Evolutionary conservation across 345 rosid species (phyloP).

Genomic region (Eutrema heterophyllum): DNA sequence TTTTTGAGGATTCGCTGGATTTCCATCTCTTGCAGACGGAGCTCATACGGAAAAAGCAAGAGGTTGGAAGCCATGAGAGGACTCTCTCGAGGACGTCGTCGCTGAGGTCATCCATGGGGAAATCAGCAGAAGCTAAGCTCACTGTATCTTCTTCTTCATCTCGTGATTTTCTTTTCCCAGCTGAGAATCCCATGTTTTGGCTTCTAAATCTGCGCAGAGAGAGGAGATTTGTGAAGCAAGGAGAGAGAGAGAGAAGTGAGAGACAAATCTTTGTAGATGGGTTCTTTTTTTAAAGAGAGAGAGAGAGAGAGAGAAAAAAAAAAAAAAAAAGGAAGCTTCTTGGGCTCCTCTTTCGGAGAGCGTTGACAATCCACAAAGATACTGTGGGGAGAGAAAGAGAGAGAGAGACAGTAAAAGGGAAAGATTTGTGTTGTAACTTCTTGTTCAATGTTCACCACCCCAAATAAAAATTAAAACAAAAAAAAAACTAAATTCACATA

Average conservation of each 20-base stretch:
- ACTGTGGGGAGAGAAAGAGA: conserved; percentile 20
- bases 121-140: conserved; percentile 5
- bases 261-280: background rate
- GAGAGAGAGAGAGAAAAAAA: conserved; percentile 35
- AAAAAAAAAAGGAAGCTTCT: conserved; percentile 73
- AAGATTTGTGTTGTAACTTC: conserved; percentile 19
- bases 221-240: background rate
- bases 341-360: conserved; percentile 39
- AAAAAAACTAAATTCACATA: too few relatives aligned
- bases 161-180: conserved; percentile 54
- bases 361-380: conserved; percentile 55
- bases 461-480: too few relatives aligned
- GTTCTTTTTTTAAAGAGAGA: conserved; percentile 27
- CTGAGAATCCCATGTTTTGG: conserved; percentile 26
- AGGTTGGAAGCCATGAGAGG: conserved; percentile 82
- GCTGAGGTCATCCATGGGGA: conserved; percentile 63
- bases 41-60: conserved; percentile 51
- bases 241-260: background rate
- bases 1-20: conserved; percentile 48
- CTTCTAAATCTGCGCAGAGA: background rate
- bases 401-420: background rate
- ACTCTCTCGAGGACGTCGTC: conserved; percentile 80
- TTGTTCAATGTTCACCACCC: conserved; percentile 2
- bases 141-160: conserved; percentile 24
- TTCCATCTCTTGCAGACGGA: conserved; percentile 94